Evolutionary conservation across 2,329 filamentous ascomycete species (phyloP), one percentile per base, ranked within the genome.

Genomic region (Incumbomyces delicatus): DNA sequence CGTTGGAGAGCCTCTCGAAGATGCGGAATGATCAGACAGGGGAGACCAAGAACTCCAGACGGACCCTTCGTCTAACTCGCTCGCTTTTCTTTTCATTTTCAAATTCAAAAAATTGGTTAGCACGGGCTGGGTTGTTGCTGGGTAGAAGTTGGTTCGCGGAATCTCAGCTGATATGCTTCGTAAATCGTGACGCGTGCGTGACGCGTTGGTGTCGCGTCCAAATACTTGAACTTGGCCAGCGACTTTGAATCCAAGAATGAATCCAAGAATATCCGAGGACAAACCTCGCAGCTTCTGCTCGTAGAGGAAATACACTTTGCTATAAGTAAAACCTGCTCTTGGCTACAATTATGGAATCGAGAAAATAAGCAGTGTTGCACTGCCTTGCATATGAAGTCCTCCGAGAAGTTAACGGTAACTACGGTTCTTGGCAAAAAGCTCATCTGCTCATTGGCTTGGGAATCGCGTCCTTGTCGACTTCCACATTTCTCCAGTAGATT

Each of bases 21-120:
- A 10, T 17, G 31, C n/a, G 3, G 42, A 44, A 6, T 17, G 27
- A 16, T 44, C 32, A 6, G 31, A 44, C n/a, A 14, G 20, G 3
- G 42, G 42, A 2, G 32, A 44, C 31, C 20, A 32, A 2, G 43
- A 32, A 13, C 13, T 22, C 34, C 18, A 46, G 13, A 18, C n/a
- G 20, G 14, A 22, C 2, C 17, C 14, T 13, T 46, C 43, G 13
- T 46, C 43, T 17, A 46, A 20, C 34, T 16, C 35, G 29, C 22
- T 20, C 10, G 43, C 43, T 40, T 46, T 46, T 18, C 43, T 18
- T 36, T 46, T 46, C 43, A 46, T 46, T n/a, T 12, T 42, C n/a
- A n/a, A 13, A 14, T 5, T 6, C 18, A 5, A n/a, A 29, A 29
- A 10, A 27, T 8, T 29, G 13, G 2, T n/a, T 40, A 8, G 10